phyloP scores from a whole-genome alignment of 352 stramenopile species.

The Plasmopara viticola region DNA sequence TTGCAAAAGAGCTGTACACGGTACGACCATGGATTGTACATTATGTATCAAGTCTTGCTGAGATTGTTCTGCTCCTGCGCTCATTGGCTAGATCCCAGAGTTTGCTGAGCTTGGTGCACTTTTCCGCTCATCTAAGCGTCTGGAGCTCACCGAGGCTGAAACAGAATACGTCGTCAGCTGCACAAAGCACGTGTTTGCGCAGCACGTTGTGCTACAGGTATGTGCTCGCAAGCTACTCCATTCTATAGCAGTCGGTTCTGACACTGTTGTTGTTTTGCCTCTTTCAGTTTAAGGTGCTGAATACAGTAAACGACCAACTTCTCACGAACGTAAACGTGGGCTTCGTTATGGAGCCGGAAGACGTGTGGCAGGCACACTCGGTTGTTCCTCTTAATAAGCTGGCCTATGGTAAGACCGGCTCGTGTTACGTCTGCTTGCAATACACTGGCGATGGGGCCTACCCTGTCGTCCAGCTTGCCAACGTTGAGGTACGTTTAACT shows the following conservation, averaged over 20 bases:
- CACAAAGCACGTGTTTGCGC: slow-evolving; percentile 95
- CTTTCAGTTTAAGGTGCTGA: slow-evolving; percentile 94
- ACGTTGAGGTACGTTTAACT: slow-evolving; percentile 62
- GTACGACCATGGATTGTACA: slow-evolving; percentile 23
- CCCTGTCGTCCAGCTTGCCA: slow-evolving; percentile 86
- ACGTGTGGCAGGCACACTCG: slow-evolving; percentile 89
- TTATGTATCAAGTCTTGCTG: slow-evolving; percentile 1
- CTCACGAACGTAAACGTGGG: slow-evolving; percentile 93
- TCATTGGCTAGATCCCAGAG: slow-evolving; percentile 80
- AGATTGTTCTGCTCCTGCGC: slow-evolving; percentile 1
- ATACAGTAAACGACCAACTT: slow-evolving; percentile 98
- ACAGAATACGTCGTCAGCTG: slow-evolving; percentile 97
- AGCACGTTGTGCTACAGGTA: slow-evolving; percentile 92
- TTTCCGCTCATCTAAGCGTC: slow-evolving; percentile 88
- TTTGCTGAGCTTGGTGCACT: slow-evolving; percentile 90
- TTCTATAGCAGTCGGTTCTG: background rate
- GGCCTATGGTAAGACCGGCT: slow-evolving; percentile 91
- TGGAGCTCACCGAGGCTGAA: slow-evolving; percentile 94
- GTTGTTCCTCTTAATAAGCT: slow-evolving; percentile 85
- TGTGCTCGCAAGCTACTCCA: background rate
- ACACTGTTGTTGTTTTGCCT: slow-evolving; percentile 8
- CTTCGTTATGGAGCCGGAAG: slow-evolving; percentile 85
- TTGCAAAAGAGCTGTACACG: slow-evolving; percentile 93
- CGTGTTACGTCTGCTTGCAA: slow-evolving; percentile 92
- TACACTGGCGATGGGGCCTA: slow-evolving; percentile 70